These are phyloP conservation scores for Kwoniella shivajii DNA, from an alignment of 1,284 basidiomycete species.

Conservation along the genomic window DNA sequence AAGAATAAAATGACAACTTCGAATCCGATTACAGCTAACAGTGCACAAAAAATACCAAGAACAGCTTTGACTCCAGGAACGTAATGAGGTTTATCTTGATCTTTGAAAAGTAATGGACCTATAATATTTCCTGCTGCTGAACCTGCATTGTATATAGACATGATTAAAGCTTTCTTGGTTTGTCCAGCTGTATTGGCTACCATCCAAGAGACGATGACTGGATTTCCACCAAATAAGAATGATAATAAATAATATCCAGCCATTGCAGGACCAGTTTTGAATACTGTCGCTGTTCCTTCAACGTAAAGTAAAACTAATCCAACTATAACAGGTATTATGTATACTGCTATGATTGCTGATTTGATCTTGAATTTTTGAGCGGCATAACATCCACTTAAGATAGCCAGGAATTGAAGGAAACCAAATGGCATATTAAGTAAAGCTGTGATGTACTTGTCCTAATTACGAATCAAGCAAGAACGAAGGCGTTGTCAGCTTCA, in stretches of 20 bases:
- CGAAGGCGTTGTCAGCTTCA: no score
- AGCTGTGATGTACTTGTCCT: constrained; percentile 32
- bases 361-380: constrained; percentile 45
- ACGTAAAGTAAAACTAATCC: constrained; percentile 37
- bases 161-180: constrained; percentile 53
- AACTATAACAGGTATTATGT: constrained; percentile 46
- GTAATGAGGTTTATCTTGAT: constrained; percentile 48
- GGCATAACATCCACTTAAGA: constrained; percentile 39
- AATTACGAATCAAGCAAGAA: no score
- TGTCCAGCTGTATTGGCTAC: constrained; percentile 48
- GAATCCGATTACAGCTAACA: constrained; percentile 36
- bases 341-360: constrained; percentile 36
- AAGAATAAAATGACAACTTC: constrained; percentile 37
- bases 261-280: constrained; percentile 26
- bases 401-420: constrained; percentile 42
- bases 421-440: constrained; percentile 56
- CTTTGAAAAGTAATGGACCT: constrained; percentile 44
- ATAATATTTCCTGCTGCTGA: constrained; percentile 38
- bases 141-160: constrained; percentile 40
- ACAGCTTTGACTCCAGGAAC: constrained; percentile 44
- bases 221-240: constrained; percentile 54
- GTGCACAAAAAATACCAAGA: constrained; percentile 47
- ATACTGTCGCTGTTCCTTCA: constrained; percentile 22
- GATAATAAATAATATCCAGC: constrained; percentile 55
- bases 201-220: constrained; percentile 53